Base-by-base conservation (phyloP, 345 rosid species). In the Excoecaria agallocha region DNA sequence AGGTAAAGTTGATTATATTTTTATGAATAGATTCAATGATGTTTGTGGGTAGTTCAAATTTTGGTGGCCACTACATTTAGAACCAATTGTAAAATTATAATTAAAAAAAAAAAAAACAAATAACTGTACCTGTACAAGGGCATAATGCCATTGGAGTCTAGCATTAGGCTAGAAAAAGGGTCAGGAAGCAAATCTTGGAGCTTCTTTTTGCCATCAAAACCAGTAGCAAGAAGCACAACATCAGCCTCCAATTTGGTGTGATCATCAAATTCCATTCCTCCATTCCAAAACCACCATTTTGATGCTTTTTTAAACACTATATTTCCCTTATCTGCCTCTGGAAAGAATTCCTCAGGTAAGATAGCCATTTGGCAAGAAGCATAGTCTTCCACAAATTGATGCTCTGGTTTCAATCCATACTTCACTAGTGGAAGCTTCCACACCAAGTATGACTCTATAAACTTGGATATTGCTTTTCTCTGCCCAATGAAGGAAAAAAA, bases 351-450 rank as follows among this genome's bases (percentile, higher is more conserved):
- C 16, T 86, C 89, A 0, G 92, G 92, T 69, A 88, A 30, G 66
- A 85, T 81, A 11, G 88, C 88, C 88, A 86, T 86, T 56, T 86
- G 92, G 77, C 92, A 88, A 8, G 90, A 81, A 3, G 90, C 88
- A 48, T 83, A 85, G 75, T 85, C 90, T 75, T 88, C 90, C 78
- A 62, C 81, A 35, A 88, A 88, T 41, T 87, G 83, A 66, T 86
- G 90, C 2, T 85, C 85, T 15, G 92, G 92, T 79, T 82, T 84
- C 66, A 88, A 68, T 24, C 92, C 90, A 69, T 84, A 84, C 68
- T 80, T 86, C 41, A 19, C 79, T 1, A 88, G 68, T 1, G 92
- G 89, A 61, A 86, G 81, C 79, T 82, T 86, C 87, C 88, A 82
- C 8, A 49, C 73, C 82, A 88, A 72, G 73, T 86, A 86, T 4